Conservation (phyloP, 2,329 filamentous ascomycete genomes). For the Claviceps spartinae region DNA sequence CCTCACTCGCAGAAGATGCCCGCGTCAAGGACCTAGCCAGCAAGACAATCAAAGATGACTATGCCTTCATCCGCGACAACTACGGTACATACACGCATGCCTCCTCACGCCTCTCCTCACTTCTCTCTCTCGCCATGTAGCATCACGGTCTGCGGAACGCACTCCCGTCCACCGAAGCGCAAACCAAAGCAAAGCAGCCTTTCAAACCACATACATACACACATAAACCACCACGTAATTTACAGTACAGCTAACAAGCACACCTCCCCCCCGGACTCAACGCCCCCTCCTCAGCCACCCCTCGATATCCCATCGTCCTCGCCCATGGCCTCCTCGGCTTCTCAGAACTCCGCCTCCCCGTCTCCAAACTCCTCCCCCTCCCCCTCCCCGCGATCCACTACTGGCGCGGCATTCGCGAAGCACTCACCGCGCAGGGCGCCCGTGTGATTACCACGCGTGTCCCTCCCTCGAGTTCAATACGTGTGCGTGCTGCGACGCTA, state of each 20-base stretch:
- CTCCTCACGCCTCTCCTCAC: background rate
- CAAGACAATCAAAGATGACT: constrained; percentile 31
- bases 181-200: too few relatives aligned
- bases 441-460: constrained; percentile 48
- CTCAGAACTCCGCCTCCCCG: constrained; percentile 38
- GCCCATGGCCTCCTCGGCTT: constrained; percentile 54
- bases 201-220: too few relatives aligned
- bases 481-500: constrained; percentile 45
- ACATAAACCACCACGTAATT: too few relatives aligned
- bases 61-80: constrained; percentile 28
- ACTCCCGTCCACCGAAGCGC: too few relatives aligned
- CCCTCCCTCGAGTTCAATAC: constrained; percentile 46
- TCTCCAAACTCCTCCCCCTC: constrained; percentile 40
- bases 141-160: too few relatives aligned
- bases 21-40: constrained; percentile 2
- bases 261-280: too few relatives aligned
- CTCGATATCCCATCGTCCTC: constrained; percentile 48
- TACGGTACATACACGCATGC: constrained; percentile 24
- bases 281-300: constrained; percentile 28
- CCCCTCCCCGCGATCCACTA: constrained; percentile 45
- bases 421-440: constrained; percentile 37
- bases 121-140: background rate
- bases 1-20: constrained; percentile 2
- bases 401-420: constrained; percentile 51
- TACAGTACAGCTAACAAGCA: background rate